Evolutionary conservation across 2,329 filamentous ascomycete genomes (phyloP).

Genomic region (Arthrobotrys megalospora): DNA sequence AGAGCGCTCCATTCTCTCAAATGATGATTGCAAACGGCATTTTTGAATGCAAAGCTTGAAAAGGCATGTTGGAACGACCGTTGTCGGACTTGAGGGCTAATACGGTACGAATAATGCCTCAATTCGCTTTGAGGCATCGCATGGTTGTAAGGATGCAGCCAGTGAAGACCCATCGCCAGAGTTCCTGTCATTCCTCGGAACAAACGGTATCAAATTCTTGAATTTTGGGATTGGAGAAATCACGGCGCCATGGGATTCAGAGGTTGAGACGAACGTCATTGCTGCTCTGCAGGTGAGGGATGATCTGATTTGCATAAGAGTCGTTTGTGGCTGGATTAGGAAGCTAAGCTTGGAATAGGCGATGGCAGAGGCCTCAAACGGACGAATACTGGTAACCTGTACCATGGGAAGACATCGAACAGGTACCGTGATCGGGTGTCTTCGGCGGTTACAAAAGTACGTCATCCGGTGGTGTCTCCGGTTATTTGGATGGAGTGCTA

Average conservation of each 20-base stretch:
- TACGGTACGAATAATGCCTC: conserved; percentile 18
- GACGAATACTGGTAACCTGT: conserved; percentile 57
- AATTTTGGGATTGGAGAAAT: conserved; percentile 57
- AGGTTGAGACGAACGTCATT: conserved; percentile 46
- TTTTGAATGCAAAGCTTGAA: neutral
- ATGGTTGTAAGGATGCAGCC: conserved; percentile 21
- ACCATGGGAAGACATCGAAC: conserved; percentile 59
- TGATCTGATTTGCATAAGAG: neutral
- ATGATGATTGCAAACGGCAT: neutral
- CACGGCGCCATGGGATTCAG: conserved; percentile 49
- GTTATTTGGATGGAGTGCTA: conserved; percentile 4
- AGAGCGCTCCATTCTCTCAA: conserved; percentile 5
- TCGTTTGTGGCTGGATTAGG: neutral
- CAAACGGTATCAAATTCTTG: conserved; percentile 48
- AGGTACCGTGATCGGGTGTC: conserved; percentile 56
- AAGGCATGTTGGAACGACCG: conserved; percentile 7
- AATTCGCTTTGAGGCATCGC: conserved; percentile 20
- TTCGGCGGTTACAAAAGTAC: conserved; percentile 58
- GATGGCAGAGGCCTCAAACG: conserved; percentile 46
- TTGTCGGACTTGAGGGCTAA: conserved; percentile 6
- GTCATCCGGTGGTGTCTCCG: conserved; percentile 7
- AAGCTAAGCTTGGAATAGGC: conserved; percentile 33
- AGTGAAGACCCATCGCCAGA: conserved; percentile 51
- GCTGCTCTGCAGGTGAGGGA: conserved; percentile 51
- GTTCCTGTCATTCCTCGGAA: conserved; percentile 35